phyloP scores from a whole-genome alignment of 2,329 filamentous ascomycete species.

The Aaosphaeria arxii region DNA sequence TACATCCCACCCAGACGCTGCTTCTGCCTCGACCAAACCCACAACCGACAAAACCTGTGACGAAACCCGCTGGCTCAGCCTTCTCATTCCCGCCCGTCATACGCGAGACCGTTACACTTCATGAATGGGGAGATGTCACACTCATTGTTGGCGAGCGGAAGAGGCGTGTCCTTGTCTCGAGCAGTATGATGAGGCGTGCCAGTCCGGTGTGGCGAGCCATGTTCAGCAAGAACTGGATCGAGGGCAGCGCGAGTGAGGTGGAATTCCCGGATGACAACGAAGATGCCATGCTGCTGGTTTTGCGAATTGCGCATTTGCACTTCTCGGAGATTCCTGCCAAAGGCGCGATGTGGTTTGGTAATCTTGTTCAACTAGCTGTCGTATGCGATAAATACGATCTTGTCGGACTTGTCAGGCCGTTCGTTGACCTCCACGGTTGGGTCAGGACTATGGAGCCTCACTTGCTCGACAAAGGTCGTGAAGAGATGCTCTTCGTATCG shows the following conservation, averaged over 20 bases:
- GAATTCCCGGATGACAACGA: conserved; percentile 27
- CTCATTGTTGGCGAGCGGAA: not conserved
- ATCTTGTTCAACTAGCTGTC: conserved; percentile 21
- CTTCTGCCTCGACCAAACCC: no score
- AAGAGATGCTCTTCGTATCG: conserved; percentile 25
- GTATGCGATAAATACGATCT: conserved; percentile 31
- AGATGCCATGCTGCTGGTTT: conserved; percentile 20
- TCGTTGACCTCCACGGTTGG: conserved; percentile 7
- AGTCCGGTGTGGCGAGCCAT: conserved; percentile 19
- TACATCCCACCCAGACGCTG: no score
- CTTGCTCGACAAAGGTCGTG: conserved; percentile 8
- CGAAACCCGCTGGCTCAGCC: no score
- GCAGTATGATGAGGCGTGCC: conserved; percentile 9
- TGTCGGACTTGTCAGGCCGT: conserved; percentile 28
- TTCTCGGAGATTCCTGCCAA: conserved; percentile 15
- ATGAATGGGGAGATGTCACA: not conserved
- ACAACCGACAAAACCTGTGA: no score
- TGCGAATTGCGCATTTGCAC: conserved; percentile 26
- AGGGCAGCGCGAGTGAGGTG: conserved; percentile 16
- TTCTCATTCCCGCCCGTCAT: no score
- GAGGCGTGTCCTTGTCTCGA: not conserved
- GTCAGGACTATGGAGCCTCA: not conserved
- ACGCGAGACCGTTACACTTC: not conserved
- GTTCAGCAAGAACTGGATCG: conserved; percentile 9
- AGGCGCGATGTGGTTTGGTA: conserved; percentile 10